Evolutionary conservation across 1,284 basidiomycete species (phyloP), one percentile per base, ranked within the genome.

Genomic region (Xerocomus minutiporus): DNA sequence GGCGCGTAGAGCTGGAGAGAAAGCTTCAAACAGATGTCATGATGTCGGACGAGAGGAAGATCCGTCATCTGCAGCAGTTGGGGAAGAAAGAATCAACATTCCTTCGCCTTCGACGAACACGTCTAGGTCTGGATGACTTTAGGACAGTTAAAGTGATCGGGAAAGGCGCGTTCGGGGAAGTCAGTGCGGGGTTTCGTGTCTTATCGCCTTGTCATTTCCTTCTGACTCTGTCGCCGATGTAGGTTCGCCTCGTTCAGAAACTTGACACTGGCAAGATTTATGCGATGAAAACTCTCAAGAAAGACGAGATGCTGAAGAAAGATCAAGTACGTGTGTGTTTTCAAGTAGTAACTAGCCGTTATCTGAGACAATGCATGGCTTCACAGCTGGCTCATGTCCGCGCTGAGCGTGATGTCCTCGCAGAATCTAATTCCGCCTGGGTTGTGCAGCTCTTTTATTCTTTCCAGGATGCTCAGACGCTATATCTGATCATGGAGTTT

Each of bases 401-500:
- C 49, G 80, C 82, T n/a, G 82, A 83, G 64, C 76, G 80, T 59
- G 97, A 99, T 66, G 93, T 99, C 45, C 81, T 99, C 12, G 96
- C 97, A 28, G 94, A 98, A 73, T 95, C 93, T 54, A 92, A 97
- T 70, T 97, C 95, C 46, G 85, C 87, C 44, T 99, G 97, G 95
- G 96, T 99, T 32, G 97, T 97, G 17, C 93, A 97, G 68, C 80
- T 99, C 8, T 98, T 87, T 75, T 99, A 98, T 74, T 97, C 95
- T 9, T 99, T 99, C 78, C 96, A 99, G 70, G 96, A 97, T 70
- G 80, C 92, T 20, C 80, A 90, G 36, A 96, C 93, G 62, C 81
- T 99, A 29, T 99, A 98, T 73, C 80, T 99, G 53, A 90, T 99
- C 73, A 99, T 99, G 96, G 97, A 99, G 71, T 99, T 97, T 73